A percentile compares a stretch with the other conserved stretches of the same genome.
phyloP scores from a whole-genome alignment of 192 early-diverging fungal genomes.

The Kappamyces sp. region DNA sequence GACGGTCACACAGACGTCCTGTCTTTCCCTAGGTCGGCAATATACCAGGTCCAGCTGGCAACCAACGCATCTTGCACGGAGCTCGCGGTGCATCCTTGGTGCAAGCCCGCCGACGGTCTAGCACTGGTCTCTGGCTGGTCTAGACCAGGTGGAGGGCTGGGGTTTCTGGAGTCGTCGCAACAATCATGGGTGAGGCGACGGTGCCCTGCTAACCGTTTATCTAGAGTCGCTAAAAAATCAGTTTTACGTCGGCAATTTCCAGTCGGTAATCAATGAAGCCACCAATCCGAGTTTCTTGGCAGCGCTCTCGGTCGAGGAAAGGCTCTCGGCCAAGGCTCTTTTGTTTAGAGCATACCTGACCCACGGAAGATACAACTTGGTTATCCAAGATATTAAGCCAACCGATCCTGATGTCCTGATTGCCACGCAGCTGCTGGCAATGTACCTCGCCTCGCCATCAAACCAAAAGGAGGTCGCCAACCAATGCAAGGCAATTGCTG shows the following conservation, averaged over 20 bases:
- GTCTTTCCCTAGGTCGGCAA: no score
- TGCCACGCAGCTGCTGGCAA: conserved; percentile 63
- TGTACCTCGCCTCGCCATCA: conserved; percentile 34
- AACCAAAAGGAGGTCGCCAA: conserved; percentile 14
- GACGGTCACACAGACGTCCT: no score
- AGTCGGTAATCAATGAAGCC: conserved; percentile 65
- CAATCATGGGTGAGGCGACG: no score
- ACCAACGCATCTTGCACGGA: no score
- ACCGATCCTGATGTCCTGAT: conserved; percentile 51
- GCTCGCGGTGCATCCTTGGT: no score
- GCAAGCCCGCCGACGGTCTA: no score
- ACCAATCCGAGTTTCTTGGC: conserved; percentile 28
- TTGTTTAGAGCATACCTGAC: conserved; percentile 78
- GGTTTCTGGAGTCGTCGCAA: no score
- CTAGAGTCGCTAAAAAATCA: conserved; percentile 18
- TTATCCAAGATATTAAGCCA: conserved; percentile 56
- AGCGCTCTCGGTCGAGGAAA: conserved; percentile 18
- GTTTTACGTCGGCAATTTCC: conserved; percentile 63
- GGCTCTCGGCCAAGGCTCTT: conserved; percentile 40
- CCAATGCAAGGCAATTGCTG: conserved; percentile 13
- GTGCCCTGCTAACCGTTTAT: no score
- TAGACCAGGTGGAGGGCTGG: no score
- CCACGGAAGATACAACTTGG: conserved; percentile 64
- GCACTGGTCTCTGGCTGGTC: no score
- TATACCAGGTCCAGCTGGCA: no score